These are phyloP conservation scores for Sarcocystis neurona DNA, from an alignment of 169 alveolate genomes.

Conservation along the genomic window DNA sequence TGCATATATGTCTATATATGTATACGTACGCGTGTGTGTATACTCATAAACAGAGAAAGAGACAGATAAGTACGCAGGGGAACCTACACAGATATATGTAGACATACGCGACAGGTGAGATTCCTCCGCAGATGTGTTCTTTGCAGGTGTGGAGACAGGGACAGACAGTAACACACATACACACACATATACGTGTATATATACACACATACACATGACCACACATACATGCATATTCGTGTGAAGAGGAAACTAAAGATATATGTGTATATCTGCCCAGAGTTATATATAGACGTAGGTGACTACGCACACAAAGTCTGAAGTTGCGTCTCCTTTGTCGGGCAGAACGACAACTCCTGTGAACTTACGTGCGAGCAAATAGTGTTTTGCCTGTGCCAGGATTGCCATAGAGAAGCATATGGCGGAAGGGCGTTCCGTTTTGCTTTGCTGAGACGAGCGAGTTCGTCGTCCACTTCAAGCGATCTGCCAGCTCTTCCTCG, in stretches of 20 bases:
- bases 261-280: neutral
- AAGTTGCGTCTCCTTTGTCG: too few relatives aligned
- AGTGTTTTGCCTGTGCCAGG: conserved; percentile 97
- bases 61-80: too few relatives aligned
- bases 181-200: neutral
- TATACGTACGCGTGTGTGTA: neutral
- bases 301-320: neutral
- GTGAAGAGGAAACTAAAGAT: neutral
- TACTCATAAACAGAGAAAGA: neutral
- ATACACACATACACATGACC: neutral
- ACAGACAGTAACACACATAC: neutral
- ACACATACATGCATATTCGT: neutral
- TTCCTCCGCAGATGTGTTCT: too few relatives aligned
- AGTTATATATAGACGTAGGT: neutral
- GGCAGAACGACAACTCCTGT: too few relatives aligned
- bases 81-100: neutral
- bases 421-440: conserved; percentile 90
- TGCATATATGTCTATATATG: too few relatives aligned
- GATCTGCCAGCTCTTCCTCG: conserved; percentile 83
- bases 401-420: conserved; percentile 92
- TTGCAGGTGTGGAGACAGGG: neutral
- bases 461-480: conserved; percentile 92
- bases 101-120: too few relatives aligned
- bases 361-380: conserved; percentile 87
- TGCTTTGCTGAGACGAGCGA: conserved; percentile 89